phyloP scores from a whole-genome alignment of 306 rosid species.

The Acacia crassicarpa region DNA sequence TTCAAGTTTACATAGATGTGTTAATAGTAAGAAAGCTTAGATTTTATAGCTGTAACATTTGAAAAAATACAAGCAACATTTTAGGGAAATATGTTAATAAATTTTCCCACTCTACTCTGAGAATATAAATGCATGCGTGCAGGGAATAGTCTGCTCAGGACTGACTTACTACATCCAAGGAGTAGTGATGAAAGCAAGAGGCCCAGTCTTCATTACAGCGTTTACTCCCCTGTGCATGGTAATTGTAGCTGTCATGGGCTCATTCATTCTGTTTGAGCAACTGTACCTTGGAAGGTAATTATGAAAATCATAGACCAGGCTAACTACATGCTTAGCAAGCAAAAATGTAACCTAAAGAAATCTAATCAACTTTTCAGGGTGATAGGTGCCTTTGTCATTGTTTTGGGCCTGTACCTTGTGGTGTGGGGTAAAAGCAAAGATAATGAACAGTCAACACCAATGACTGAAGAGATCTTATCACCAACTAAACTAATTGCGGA shows the following conservation, averaged over 20 bases:
- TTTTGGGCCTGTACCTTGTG: constrained; percentile 70
- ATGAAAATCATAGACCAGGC: not conserved
- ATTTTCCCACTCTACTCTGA: not conserved
- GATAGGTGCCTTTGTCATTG: constrained; percentile 70
- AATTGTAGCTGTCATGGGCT: constrained; percentile 79
- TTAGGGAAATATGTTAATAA: not conserved
- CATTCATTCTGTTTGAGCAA: constrained; percentile 60
- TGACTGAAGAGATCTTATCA: constrained; percentile 30
- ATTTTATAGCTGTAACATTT: not conserved
- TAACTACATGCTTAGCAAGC: not conserved
- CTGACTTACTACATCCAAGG: constrained; percentile 95
- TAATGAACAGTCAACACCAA: constrained; percentile 28
- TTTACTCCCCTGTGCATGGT: constrained; percentile 88
- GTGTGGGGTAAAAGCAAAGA: constrained; percentile 93
- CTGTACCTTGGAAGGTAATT: constrained; percentile 79
- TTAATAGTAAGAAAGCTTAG: not conserved
- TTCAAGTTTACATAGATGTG: not conserved
- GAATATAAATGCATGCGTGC: constrained; percentile 31
- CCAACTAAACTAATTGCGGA: constrained; percentile 36
- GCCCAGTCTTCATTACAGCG: constrained; percentile 92
- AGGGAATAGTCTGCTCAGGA: constrained; percentile 91
- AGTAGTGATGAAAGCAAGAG: constrained; percentile 77
- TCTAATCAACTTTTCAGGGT: constrained; percentile 50
- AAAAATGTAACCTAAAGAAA: not conserved
- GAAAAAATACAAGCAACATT: not conserved